Base-by-base conservation (phyloP, 2,329 filamentous ascomycete species). In the Colletotrichum tofieldiae region DNA sequence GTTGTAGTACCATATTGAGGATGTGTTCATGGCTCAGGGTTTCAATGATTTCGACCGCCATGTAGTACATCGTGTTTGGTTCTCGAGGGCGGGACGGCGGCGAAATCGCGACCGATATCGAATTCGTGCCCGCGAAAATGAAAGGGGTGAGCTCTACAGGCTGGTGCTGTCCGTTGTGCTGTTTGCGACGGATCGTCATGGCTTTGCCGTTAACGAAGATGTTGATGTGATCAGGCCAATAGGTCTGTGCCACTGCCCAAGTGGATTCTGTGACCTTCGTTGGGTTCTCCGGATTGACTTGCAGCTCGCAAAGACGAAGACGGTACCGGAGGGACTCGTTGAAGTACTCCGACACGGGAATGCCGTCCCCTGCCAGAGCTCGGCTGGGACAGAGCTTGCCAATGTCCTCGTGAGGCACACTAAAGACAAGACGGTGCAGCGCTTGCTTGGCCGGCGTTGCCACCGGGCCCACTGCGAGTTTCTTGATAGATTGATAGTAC, bases 131-230 rank as follows among this genome's bases (percentile, higher is more conserved):
- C 20, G 82, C 75, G 11, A 77, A 79, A 6, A 97, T 75, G 26
- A 82, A 71, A 12, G 89, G 80, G 0, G 94, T 95, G 32, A 98
- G 83, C 75, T 98, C 94, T 7, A 93, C 84, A 0, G 95, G 92
- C 11, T 94, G 81, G 76, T 97, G 93, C 75, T 92, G 93, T 14
- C 91, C 92, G 77, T 95, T 89, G 73, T 96, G 92, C 1, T 89
- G 80, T 76, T 93, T 94, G 37, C 93, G 89, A 51, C 92, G 89
- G 12, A 90, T 79, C 32, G 85, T 83, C 20, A 94, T 79, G 14
- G 90, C 84, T 0, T 82, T 78, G 0, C 81, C 84, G 76, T 98
- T 97, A 72, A 97, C 80, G 20, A 87, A 85, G 72, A 96, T 86
- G 73, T 92, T 94, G 0, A 94, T 85, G 62, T 89, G 88, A 45